These are phyloP conservation scores for Bipolaris oryzae DNA, from an alignment of 2,329 filamentous ascomycete genomes.

Conservation along the genomic window DNA sequence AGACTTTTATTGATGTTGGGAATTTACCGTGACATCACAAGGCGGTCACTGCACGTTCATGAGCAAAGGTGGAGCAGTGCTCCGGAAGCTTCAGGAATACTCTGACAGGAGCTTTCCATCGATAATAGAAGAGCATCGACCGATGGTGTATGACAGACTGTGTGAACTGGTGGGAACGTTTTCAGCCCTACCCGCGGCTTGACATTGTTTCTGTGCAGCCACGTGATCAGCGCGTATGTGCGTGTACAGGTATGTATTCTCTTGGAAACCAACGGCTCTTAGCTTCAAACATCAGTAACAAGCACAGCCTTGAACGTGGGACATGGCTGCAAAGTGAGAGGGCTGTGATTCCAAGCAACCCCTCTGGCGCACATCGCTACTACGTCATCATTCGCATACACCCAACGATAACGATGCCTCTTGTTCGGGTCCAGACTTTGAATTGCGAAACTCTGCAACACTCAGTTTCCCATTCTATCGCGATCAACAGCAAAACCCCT, in stretches of 20 bases:
- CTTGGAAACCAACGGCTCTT: not conserved
- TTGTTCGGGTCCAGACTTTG: not conserved
- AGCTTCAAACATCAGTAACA: not conserved
- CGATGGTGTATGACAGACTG: constrained; percentile 1
- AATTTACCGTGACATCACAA: constrained; percentile 36
- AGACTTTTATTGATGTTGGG: constrained; percentile 22
- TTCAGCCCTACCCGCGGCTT: constrained; percentile 15
- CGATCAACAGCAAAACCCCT: constrained; percentile 5
- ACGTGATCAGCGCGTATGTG: not conserved
- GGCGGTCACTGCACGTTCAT: constrained; percentile 26
- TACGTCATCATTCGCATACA: not conserved
- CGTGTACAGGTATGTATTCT: not conserved
- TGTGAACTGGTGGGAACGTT: constrained; percentile 13
- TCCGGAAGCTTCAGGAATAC: constrained; percentile 1
- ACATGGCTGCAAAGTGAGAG: not conserved
- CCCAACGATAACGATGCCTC: not conserved
- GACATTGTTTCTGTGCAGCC: not conserved
- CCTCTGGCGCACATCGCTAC: not conserved
- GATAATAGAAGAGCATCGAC: constrained; percentile 6
- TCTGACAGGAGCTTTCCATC: not conserved
- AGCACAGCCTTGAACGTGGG: not conserved
- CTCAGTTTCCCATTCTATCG: not conserved
- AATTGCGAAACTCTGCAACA: not conserved
- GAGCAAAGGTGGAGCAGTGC: constrained; percentile 22
- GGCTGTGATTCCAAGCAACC: not conserved